phyloP scores from a whole-genome alignment of 106 monocot genomes.

The Alisma plantagoaquatica region DNA sequence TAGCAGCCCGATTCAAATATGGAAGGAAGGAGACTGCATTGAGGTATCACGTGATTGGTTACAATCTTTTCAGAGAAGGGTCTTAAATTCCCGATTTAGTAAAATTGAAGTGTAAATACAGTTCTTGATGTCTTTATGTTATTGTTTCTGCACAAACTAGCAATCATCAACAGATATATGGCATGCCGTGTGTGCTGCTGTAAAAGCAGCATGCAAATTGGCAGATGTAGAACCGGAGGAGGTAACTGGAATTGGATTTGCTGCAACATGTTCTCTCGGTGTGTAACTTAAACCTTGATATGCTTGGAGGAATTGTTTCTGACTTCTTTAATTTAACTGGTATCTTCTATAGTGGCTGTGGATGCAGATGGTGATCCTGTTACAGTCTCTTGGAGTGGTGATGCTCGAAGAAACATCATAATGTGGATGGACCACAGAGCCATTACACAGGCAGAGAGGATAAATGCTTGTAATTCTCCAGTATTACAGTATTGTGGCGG shows the following conservation, averaged over 20 bases:
- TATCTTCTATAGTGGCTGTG: conserved; percentile 64
- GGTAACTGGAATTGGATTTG: conserved; percentile 76
- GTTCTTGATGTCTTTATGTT: not conserved
- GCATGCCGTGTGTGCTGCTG: conserved; percentile 88
- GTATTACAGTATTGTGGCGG: conserved; percentile 92
- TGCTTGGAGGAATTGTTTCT: no score
- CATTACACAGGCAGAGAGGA: conserved; percentile 74
- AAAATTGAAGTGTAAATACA: no score
- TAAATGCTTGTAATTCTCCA: conserved; percentile 66
- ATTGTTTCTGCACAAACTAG: conserved; percentile 34
- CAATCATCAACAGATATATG: conserved; percentile 99
- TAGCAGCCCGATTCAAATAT: conserved; percentile 96
- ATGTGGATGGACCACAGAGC: conserved; percentile 99
- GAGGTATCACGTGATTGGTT: no score
- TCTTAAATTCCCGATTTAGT: no score
- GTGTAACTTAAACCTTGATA: conserved; percentile 6
- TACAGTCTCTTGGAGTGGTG: conserved; percentile 88
- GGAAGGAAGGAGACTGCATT: conserved; percentile 78
- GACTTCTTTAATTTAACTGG: no score
- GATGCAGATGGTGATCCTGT: conserved; percentile 94
- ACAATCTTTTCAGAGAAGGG: no score
- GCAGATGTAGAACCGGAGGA: conserved; percentile 44
- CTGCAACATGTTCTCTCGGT: conserved; percentile 98
- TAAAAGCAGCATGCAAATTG: conserved; percentile 60
- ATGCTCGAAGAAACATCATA: conserved; percentile 84